Conservation (phyloP, 2,329 filamentous ascomycete genomes). For the Karstenula rhodostoma region DNA sequence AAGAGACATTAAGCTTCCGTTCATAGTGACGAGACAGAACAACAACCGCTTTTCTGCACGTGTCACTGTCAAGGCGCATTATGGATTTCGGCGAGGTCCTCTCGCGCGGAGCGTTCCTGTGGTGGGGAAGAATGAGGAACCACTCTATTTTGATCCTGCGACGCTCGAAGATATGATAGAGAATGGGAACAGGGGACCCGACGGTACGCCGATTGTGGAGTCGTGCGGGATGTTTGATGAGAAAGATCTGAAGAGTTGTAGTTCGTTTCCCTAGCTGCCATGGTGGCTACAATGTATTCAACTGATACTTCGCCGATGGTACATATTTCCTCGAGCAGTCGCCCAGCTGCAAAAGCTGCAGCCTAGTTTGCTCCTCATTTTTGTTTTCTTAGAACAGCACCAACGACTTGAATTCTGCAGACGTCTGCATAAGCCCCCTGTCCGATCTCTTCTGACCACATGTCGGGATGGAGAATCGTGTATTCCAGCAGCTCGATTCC, state of each 20-base stretch:
- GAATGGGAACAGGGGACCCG: background rate
- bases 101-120: constrained; percentile 8
- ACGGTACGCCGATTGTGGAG: constrained; percentile 10
- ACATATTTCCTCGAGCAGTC: background rate
- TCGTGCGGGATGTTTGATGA: background rate
- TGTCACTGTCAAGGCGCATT: constrained; percentile 4
- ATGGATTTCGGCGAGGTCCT: constrained; percentile 8
- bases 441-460: constrained; percentile 38
- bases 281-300: background rate
- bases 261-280: constrained; percentile 5
- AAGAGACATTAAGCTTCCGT: constrained; percentile 6
- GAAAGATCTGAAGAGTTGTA: constrained; percentile 2
- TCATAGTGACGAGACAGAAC: constrained; percentile 11
- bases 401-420: constrained; percentile 35
- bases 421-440: constrained; percentile 32
- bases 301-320: background rate
- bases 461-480: constrained; percentile 33
- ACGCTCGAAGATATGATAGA: background rate
- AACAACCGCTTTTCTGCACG: background rate
- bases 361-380: background rate
- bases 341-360: background rate
- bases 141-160: constrained; percentile 7
- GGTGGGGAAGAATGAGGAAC: constrained; percentile 9
- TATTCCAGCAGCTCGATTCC: constrained; percentile 26
- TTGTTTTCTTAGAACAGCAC: constrained; percentile 25